phyloP scores from a whole-genome alignment of 108 stramenopile species.

The Bacterosira constricta region DNA sequence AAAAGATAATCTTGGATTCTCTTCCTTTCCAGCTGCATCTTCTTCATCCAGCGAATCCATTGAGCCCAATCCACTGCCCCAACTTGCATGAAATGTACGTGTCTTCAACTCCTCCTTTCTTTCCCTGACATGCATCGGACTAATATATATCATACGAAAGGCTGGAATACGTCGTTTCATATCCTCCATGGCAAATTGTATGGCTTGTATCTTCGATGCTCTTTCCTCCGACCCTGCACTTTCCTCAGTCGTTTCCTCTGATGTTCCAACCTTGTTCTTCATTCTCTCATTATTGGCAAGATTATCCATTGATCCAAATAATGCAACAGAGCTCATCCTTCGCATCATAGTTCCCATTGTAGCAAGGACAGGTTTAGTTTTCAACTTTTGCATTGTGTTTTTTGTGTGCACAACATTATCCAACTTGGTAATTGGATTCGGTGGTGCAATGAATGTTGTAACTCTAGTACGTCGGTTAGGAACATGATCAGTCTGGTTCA shows the following conservation, averaged over 20 bases:
- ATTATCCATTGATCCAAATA: no score
- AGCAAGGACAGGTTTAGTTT: no score
- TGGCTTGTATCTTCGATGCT: background rate
- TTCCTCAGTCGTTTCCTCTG: background rate
- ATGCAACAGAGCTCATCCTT: no score
- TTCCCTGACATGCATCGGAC: constrained; percentile 67
- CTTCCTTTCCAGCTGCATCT: background rate
- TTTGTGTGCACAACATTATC: no score
- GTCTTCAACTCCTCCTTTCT: constrained; percentile 40
- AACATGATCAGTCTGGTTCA: no score
- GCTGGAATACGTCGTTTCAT: constrained; percentile 66
- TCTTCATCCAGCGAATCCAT: constrained; percentile 7
- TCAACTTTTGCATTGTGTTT: no score
- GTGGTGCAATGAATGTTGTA: no score
- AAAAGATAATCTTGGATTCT: background rate
- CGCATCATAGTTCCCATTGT: no score
- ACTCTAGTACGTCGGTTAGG: no score
- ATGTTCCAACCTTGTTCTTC: no score
- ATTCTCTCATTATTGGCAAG: no score
- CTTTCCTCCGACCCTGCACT: background rate
- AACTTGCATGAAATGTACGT: constrained; percentile 17
- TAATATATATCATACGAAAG: constrained; percentile 79
- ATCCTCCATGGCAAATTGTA: constrained; percentile 40
- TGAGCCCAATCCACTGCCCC: background rate
- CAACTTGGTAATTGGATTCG: no score